These are phyloP conservation scores for Pyrenopolyporus hunteri DNA, from an alignment of 495 filamentous ascomycete genomes.

Conservation along the genomic window DNA sequence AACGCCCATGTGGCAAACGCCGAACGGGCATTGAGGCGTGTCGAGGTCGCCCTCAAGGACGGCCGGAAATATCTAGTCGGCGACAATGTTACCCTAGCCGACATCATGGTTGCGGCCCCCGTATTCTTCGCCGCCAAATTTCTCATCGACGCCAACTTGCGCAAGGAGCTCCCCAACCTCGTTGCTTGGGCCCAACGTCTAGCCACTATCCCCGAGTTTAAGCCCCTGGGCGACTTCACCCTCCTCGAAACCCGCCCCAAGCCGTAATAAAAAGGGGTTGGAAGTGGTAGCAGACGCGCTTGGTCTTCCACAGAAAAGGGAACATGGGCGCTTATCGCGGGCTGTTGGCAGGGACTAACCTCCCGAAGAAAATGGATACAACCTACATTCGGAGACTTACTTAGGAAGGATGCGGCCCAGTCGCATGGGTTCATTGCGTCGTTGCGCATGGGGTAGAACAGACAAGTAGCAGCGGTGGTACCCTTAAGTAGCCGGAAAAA, in stretches of 20 bases:
- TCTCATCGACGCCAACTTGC: slow-evolving; percentile 58
- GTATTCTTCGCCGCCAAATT: slow-evolving; percentile 50
- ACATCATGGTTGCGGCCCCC: slow-evolving; percentile 54
- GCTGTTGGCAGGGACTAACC: too few species aligned
- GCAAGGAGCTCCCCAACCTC: slow-evolving; percentile 50
- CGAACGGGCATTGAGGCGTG: slow-evolving; percentile 45
- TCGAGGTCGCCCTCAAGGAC: slow-evolving; percentile 52
- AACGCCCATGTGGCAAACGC: slow-evolving; percentile 33
- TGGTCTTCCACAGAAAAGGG: too few species aligned
- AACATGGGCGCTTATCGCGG: too few species aligned
- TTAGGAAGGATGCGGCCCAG: too few species aligned
- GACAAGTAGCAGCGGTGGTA: too few species aligned
- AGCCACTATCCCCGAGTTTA: slow-evolving; percentile 52
- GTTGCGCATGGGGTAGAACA: too few species aligned
- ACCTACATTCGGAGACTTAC: too few species aligned
- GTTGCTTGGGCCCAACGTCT: slow-evolving; percentile 54
- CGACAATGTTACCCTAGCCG: slow-evolving; percentile 60
- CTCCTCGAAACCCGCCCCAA: slow-evolving; percentile 49
- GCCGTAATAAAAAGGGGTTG: slow-evolving; percentile 4
- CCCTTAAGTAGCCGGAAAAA: too few species aligned
- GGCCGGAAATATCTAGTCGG: slow-evolving; percentile 55
- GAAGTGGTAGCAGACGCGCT: too few species aligned
- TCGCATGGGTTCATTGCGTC: too few species aligned
- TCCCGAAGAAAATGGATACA: too few species aligned
- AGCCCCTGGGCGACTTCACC: slow-evolving; percentile 54